Evolutionary conservation across 805 yeast genomes (phyloP).

Genomic region (Metschnikowia santaceciliae): DNA sequence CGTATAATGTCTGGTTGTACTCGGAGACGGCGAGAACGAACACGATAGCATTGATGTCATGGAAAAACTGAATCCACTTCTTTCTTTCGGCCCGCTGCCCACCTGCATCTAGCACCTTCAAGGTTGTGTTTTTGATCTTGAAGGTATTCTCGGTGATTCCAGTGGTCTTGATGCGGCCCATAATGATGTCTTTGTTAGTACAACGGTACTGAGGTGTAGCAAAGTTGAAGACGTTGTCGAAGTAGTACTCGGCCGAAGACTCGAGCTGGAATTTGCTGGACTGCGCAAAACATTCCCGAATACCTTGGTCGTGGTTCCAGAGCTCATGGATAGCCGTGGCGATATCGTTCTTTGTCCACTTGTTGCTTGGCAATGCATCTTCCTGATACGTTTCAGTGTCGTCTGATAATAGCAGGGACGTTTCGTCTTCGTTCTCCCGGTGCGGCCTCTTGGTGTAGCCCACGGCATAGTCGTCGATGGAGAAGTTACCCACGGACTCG

Average conservation of each 20-base stretch:
- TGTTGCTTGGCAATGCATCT: not conserved
- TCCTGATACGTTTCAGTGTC: conserved; percentile 7
- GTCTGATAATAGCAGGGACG: conserved; percentile 8
- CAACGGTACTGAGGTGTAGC: conserved; percentile 65
- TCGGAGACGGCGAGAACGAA: conserved; percentile 89
- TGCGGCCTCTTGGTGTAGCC: conserved; percentile 11
- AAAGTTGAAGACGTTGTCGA: conserved; percentile 65
- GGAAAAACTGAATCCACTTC: conserved; percentile 94
- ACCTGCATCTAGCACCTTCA: conserved; percentile 90
- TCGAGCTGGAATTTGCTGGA: conserved; percentile 83
- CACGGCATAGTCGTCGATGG: conserved; percentile 15
- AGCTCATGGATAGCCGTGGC: conserved; percentile 66
- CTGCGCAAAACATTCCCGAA: conserved; percentile 51
- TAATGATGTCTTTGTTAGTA: conserved; percentile 76
- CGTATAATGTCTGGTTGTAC: conserved; percentile 88
- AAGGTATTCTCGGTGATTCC: conserved; percentile 90
- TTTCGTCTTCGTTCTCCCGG: conserved; percentile 4
- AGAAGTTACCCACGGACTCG: conserved; percentile 11
- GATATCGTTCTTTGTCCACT: conserved; percentile 42
- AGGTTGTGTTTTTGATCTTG: conserved; percentile 55
- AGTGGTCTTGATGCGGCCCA: conserved; percentile 90
- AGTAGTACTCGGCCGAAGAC: conserved; percentile 76
- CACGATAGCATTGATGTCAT: conserved; percentile 80
- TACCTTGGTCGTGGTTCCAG: conserved; percentile 72
- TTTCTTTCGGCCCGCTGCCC: conserved; percentile 90